Evolutionary conservation across 768 basidiomycete genomes (phyloP).

Genomic region (Naganishia randhawae): DNA sequence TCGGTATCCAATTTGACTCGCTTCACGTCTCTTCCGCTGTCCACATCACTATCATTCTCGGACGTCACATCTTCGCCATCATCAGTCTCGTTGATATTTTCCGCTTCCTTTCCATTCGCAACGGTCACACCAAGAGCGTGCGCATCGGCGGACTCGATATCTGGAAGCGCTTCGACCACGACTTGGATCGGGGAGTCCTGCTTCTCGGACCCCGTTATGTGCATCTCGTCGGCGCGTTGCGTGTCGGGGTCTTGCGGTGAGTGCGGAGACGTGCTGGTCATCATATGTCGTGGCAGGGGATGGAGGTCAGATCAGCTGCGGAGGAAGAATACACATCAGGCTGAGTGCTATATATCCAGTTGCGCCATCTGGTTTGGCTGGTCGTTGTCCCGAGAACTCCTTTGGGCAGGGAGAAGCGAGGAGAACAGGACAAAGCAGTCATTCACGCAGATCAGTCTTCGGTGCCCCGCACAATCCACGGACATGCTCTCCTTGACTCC

Average conservation of each 20-base stretch:
- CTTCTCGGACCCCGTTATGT: background rate
- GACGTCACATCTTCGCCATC: background rate
- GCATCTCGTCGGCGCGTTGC: background rate
- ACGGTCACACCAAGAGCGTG: background rate
- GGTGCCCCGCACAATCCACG: background rate
- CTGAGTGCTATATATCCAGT: background rate
- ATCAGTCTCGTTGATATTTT: background rate
- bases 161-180: conserved; percentile 7
- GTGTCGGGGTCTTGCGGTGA: background rate
- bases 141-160: conserved; percentile 9
- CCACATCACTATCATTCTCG: background rate
- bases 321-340: background rate
- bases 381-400: background rate
- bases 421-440: conserved; percentile 11
- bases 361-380: background rate
- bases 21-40: background rate
- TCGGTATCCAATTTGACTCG: background rate
- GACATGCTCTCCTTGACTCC: background rate
- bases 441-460: background rate
- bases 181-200: background rate
- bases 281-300: background rate
- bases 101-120: background rate
- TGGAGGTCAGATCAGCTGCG: background rate
- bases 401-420: background rate
- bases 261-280: background rate